A percentile compares a stretch with the other conserved stretches of the same genome.
phyloP scores from a whole-genome alignment of 345 rosid genomes.

The Aquilaria sinensis region DNA sequence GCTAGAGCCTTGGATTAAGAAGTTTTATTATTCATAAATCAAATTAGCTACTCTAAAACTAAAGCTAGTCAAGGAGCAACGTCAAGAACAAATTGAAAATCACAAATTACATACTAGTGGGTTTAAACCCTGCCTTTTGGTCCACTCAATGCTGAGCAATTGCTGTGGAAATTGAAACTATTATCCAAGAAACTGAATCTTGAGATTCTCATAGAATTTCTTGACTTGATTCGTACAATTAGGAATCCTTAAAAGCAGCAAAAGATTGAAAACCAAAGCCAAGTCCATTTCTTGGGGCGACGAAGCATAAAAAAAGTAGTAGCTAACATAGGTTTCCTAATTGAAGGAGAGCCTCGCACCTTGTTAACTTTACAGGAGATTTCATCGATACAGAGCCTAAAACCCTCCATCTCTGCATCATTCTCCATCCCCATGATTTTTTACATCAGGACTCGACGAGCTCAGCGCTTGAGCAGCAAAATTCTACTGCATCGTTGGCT shows the following conservation, averaged over 20 bases:
- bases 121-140: no score
- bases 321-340: neutral
- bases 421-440: constrained; percentile 15
- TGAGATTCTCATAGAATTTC: neutral
- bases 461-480: neutral
- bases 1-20: no score
- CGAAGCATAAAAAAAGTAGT: neutral
- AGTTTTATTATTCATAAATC: no score
- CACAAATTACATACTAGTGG: no score
- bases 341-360: constrained; percentile 18
- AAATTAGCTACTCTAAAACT: no score
- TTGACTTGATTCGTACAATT: neutral
- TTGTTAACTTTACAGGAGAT: constrained; percentile 39
- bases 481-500: no score
- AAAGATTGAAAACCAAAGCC: neutral
- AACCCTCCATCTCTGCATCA: constrained; percentile 28
- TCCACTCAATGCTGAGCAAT: no score
- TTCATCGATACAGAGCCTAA: constrained; percentile 27
- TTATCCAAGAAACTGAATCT: neutral
- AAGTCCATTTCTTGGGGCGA: neutral
- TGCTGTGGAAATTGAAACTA: no score
- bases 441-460: constrained; percentile 17
- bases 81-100: no score
- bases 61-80: no score
- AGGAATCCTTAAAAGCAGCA: neutral